These are phyloP conservation scores for Byssochlamys sp. DNA, from an alignment of 2,329 filamentous ascomycete genomes.

Conservation along the genomic window DNA sequence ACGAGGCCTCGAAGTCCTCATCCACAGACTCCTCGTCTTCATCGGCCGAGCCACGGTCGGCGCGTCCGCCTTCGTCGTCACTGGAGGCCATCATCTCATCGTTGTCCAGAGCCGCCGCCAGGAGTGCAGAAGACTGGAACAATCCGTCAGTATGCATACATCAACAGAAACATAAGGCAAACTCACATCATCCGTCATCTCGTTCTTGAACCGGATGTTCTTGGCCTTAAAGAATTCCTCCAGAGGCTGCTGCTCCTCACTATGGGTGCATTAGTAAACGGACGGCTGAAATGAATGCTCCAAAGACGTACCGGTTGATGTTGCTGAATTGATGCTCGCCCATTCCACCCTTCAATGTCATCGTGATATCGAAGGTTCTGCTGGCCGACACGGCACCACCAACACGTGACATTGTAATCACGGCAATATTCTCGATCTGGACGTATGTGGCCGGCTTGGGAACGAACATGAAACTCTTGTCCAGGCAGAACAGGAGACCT, in stretches of 20 bases:
- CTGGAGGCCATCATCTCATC: conserved; percentile 76
- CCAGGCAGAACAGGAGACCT: conserved; percentile 89
- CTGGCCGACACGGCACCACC: conserved; percentile 87
- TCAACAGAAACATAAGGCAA: conserved; percentile 1
- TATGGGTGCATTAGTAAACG: conserved; percentile 21
- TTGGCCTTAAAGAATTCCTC: conserved; percentile 97
- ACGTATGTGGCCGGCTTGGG: conserved; percentile 97
- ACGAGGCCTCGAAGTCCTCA: conserved; percentile 88
- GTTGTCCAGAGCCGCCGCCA: conserved; percentile 73
- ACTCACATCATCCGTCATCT: conserved; percentile 89
- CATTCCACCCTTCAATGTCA: conserved; percentile 75
- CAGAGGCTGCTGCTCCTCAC: conserved; percentile 88
- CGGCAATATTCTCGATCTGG: conserved; percentile 81
- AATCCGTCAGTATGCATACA: conserved; percentile 16
- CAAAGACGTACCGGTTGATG: conserved; percentile 64
- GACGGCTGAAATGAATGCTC: not conserved
- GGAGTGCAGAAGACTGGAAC: conserved; percentile 45
- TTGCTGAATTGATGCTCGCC: conserved; percentile 95
- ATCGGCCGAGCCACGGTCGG: conserved; percentile 81
- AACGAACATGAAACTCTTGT: conserved; percentile 98
- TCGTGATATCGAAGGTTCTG: conserved; percentile 93
- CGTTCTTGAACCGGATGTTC: conserved; percentile 91
- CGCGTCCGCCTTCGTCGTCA: conserved; percentile 63
- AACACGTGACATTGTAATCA: conserved; percentile 90
- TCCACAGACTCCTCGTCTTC: conserved; percentile 93